Evolutionary conservation across 768 basidiomycete genomes (phyloP).

Genomic region (Zangia roseola): DNA sequence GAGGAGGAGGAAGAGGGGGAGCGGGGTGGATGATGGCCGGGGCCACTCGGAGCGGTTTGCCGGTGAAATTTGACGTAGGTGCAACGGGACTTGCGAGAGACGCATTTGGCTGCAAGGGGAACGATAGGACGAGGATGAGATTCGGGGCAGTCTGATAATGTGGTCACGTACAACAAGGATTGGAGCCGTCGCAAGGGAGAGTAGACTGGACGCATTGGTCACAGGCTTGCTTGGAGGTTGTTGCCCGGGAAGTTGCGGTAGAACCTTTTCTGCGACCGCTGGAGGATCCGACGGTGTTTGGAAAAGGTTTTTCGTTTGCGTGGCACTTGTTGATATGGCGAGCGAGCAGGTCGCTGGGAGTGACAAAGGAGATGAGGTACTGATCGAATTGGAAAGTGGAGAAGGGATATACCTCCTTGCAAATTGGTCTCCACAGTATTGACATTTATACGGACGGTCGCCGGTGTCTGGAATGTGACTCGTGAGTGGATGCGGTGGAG

Average conservation of each 20-base stretch:
- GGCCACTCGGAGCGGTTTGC: slow-evolving; percentile 75
- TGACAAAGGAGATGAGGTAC: slow-evolving; percentile 2
- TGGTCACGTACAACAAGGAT: slow-evolving; percentile 65
- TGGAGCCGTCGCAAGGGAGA: slow-evolving; percentile 75
- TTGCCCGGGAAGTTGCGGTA: slow-evolving; percentile 65
- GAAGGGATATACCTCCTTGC: slow-evolving; percentile 61
- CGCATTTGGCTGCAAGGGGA: slow-evolving; percentile 61
- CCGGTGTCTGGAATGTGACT: slow-evolving; percentile 62
- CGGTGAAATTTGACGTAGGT: slow-evolving; percentile 83
- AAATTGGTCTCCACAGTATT: slow-evolving; percentile 87
- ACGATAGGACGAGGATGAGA: neutral
- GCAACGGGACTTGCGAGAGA: slow-evolving; percentile 67
- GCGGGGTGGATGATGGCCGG: slow-evolving; percentile 54
- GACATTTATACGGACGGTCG: slow-evolving; percentile 87
- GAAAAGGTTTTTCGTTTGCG: slow-evolving; percentile 60
- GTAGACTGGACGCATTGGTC: slow-evolving; percentile 80
- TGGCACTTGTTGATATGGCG: slow-evolving; percentile 89
- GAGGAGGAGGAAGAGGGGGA: slow-evolving; percentile 35
- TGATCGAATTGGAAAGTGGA: slow-evolving; percentile 6
- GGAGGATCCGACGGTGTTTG: slow-evolving; percentile 34
- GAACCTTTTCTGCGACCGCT: slow-evolving; percentile 60
- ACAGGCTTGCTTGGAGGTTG: slow-evolving; percentile 80
- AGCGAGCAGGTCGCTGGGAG: slow-evolving; percentile 74
- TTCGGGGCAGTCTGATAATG: neutral
- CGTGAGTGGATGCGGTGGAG: slow-evolving; percentile 21